Percentiles rank a stretch among this genome's conserved stretches.
phyloP scores from a whole-genome alignment of 305 asterid species.

The Plantago lanceolata region DNA sequence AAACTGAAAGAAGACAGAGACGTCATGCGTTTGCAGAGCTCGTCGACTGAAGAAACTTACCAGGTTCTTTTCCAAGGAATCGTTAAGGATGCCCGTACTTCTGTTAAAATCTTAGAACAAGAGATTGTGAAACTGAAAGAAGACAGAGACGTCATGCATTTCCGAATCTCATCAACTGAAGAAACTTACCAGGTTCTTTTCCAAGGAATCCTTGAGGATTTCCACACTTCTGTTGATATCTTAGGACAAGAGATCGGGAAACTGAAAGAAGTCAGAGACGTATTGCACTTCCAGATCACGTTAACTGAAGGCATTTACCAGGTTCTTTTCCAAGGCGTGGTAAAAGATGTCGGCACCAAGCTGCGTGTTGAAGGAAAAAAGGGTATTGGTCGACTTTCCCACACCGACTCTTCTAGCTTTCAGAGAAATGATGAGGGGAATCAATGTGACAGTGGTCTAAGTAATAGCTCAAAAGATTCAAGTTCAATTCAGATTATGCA shows the following conservation, averaged over 20 bases:
- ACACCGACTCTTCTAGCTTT: not conserved
- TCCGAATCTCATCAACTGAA: conserved; percentile 35
- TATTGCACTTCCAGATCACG: conserved; percentile 29
- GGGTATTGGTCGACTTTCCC: not conserved
- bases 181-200: conserved; percentile 38
- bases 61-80: conserved; percentile 33
- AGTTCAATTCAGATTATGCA: conserved; percentile 9
- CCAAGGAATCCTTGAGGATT: conserved; percentile 28
- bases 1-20: conserved; percentile 35
- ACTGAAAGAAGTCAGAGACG: conserved; percentile 33
- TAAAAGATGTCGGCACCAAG: conserved; percentile 17
- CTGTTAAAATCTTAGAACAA: conserved; percentile 20
- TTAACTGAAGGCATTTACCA: conserved; percentile 39
- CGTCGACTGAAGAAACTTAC: conserved; percentile 42
- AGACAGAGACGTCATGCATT: conserved; percentile 30
- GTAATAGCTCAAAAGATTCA: conserved; percentile 6
- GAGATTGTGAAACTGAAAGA: conserved; percentile 30
- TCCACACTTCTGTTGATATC: conserved; percentile 4
- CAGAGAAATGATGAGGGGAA: conserved; percentile 8
- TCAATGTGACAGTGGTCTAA: not conserved
- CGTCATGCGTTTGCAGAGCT: conserved; percentile 30
- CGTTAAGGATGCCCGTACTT: conserved; percentile 19
- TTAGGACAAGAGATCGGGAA: conserved; percentile 24
- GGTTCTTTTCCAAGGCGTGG: conserved; percentile 31
- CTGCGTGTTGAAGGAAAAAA: too few species aligned